Percentiles rank a stretch among this genome's conserved stretches.
Evolutionary conservation across 176 grass and related monocot species (phyloP).

Genomic region (Paspalum notatum): DNA sequence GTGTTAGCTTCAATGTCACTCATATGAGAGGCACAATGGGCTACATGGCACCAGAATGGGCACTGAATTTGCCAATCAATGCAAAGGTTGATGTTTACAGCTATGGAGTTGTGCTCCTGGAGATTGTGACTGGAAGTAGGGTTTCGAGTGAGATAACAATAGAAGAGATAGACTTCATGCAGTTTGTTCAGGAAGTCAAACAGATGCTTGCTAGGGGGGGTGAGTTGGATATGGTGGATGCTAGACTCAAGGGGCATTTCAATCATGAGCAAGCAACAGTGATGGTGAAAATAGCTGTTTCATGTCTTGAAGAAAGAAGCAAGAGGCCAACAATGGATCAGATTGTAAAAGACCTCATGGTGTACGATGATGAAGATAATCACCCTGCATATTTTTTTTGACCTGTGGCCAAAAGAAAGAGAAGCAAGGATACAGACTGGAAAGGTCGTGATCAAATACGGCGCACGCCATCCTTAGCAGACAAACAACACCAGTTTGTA

Average conservation of each 20-base stretch:
- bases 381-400: conserved; percentile 49
- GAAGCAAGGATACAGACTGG: conserved; percentile 13
- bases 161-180: conserved; percentile 47
- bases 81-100: conserved; percentile 83
- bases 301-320: conserved; percentile 64
- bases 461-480: background rate
- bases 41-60: conserved; percentile 94
- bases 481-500: conserved; percentile 11
- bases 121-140: conserved; percentile 59
- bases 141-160: conserved; percentile 44
- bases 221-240: conserved; percentile 55
- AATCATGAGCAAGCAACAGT: conserved; percentile 55
- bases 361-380: conserved; percentile 42
- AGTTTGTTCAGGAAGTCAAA: conserved; percentile 47
- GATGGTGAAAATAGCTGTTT: conserved; percentile 60
- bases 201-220: conserved; percentile 30
- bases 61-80: conserved; percentile 59
- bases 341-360: conserved; percentile 47
- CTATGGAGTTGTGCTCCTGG: conserved; percentile 66
- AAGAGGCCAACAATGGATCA: conserved; percentile 74
- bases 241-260: conserved; percentile 54
- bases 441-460: background rate
- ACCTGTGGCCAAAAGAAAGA: conserved; percentile 24
- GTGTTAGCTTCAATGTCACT: conserved; percentile 59
- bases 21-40: conserved; percentile 81